Conservation (phyloP, 2,329 filamentous ascomycete genomes). For the Aspergillus uvarum region DNA sequence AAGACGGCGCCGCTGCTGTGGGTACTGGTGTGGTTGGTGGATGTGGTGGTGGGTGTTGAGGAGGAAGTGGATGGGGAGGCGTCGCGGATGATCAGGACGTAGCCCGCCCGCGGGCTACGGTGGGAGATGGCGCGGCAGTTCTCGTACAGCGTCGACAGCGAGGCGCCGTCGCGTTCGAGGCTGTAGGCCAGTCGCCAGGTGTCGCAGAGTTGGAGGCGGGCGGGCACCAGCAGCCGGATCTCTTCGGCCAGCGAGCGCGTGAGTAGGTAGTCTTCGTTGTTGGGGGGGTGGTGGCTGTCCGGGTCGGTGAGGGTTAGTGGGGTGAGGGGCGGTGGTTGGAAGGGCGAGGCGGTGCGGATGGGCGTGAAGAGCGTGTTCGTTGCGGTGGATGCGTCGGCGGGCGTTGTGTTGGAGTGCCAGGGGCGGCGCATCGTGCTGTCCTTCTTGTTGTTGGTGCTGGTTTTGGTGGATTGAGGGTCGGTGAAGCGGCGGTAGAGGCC, state of each 20-base stretch:
- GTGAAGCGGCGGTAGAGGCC: constrained; percentile 68
- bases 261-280: constrained; percentile 63
- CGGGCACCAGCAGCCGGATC: constrained; percentile 83
- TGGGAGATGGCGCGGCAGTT: constrained; percentile 67
- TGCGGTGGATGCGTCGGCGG: constrained; percentile 15
- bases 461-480: constrained; percentile 35
- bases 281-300: constrained; percentile 46
- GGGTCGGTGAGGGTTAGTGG: constrained; percentile 63
- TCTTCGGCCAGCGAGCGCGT: constrained; percentile 79
- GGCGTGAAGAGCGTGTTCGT: constrained; percentile 40
- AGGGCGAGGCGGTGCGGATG: constrained; percentile 68
- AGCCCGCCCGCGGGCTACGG: constrained; percentile 71
- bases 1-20: constrained; percentile 58
- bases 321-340: constrained; percentile 84
- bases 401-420: constrained; percentile 12
- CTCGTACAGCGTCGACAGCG: constrained; percentile 80
- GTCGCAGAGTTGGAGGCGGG: constrained; percentile 81
- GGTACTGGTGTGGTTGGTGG: not conserved
- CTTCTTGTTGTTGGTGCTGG: constrained; percentile 22
- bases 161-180: constrained; percentile 87
- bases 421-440: constrained; percentile 8
- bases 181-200: constrained; percentile 86
- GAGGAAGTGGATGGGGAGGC: constrained; percentile 40
- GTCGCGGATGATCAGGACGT: constrained; percentile 84
- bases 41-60: not conserved